Percentiles rank a stretch among this genome's conserved stretches.
These are phyloP conservation scores for Cyberlindnera veronae DNA, from an alignment of 805 yeast genomes.

Conservation along the genomic window DNA sequence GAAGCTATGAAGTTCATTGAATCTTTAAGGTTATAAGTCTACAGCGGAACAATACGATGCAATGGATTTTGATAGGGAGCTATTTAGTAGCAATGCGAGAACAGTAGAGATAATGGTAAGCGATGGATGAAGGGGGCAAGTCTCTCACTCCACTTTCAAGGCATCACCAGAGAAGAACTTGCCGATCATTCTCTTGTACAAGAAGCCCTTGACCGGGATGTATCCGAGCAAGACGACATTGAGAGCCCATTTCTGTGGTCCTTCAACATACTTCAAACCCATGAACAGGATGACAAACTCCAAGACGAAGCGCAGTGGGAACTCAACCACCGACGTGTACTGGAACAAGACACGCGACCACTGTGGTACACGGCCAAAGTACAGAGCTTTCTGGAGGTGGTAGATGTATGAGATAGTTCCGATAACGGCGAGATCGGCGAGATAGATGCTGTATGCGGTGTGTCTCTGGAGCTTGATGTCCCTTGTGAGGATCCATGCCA, in stretches of 20 bases:
- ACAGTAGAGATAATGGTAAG: no score
- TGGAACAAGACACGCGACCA: slow-evolving; percentile 7
- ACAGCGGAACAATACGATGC: no score
- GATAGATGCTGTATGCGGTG: slow-evolving; percentile 13
- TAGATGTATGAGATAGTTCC: slow-evolving; percentile 17
- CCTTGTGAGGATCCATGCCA: slow-evolving; percentile 1
- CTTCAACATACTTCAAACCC: slow-evolving; percentile 13
- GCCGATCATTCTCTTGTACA: slow-evolving; percentile 16
- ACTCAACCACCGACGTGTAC: slow-evolving; percentile 9
- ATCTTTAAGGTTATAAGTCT: slow-evolving; percentile 16
- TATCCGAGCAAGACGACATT: slow-evolving; percentile 14
- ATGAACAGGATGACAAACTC: slow-evolving; percentile 23
- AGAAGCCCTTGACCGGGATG: slow-evolving; percentile 18
- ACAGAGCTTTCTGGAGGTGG: slow-evolving; percentile 16
- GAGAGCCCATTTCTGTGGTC: not conserved
- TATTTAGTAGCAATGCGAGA: no score
- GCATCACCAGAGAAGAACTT: slow-evolving; percentile 12
- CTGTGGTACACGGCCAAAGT: slow-evolving; percentile 12
- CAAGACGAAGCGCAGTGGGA: slow-evolving; percentile 13
- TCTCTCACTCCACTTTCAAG: slow-evolving; percentile 8
- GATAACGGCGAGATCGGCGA: slow-evolving; percentile 8
- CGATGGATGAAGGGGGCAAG: no score
- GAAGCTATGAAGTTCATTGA: slow-evolving; percentile 15
- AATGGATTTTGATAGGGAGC: no score
- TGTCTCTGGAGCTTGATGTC: slow-evolving; percentile 15